Evolutionary conservation across 2,329 filamentous ascomycete genomes (phyloP), one percentile per base, ranked within the genome.

Genomic region (Ophiobolus disseminans): DNA sequence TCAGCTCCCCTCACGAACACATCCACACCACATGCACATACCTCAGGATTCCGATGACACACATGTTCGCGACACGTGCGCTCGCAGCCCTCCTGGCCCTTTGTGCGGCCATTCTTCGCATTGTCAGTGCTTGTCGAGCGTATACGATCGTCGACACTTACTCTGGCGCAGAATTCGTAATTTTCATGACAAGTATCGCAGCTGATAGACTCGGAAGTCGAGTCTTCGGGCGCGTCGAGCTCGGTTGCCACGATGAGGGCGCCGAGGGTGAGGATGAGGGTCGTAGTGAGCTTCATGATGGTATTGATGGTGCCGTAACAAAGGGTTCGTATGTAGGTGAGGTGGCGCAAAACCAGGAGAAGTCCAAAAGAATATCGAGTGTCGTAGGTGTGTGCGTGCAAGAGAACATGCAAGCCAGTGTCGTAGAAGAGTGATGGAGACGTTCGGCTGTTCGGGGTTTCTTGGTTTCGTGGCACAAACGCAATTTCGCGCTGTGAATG

Each of bases 21-120:
- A 19, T 13, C n/a, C 8, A 19, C 10, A 13, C 10, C 21, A 11
- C 37, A 17, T 0, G 23, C 11, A 46, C 41, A 47, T 45, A 45
- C 47, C 35, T 23, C 50, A 20, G 19, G 42, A n/a, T 47, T 23
- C 7, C 41, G 28, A 8, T 50, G 39, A 36, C 57, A 60, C 16
- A 60, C 53, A 40, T 57, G 53, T 30, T 60, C 50, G 9, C 48
- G 45, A 25, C 55, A 60, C 6, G 55, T 58, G 40, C 50, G 35
- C 19, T 37, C 44, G 30, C 53, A 56, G 5, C 57, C 55, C 2
- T 17, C 11, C 20, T 58, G 50, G 17, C 50, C 50, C 3, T 28
- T 4, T 2, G 48, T 51, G 19, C 51, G 46, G 3, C 57, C 57
- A 22, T 60, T 58, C 57, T 60, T 21, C 16, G 11, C 9, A 10